These are phyloP conservation scores for Russula olivacea DNA, from an alignment of 768 basidiomycete genomes.

Conservation along the genomic window DNA sequence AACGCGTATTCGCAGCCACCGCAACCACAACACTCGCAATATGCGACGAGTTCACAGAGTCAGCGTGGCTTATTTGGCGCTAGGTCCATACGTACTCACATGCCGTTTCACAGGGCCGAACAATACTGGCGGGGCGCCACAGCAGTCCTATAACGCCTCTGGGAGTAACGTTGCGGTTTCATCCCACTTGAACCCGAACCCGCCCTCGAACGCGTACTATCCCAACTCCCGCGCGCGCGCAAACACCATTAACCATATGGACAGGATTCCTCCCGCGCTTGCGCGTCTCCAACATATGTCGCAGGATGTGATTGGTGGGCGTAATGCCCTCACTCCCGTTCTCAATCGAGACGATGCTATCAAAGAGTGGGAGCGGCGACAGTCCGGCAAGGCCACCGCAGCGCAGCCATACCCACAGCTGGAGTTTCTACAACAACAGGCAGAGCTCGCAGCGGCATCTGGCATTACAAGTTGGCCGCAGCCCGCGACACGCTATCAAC, in stretches of 20 bases:
- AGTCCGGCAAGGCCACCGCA: slow-evolving; percentile 64
- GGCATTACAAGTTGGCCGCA: slow-evolving; percentile 54
- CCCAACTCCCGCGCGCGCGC: slow-evolving; percentile 68
- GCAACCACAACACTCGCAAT: slow-evolving; percentile 27
- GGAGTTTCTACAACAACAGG: slow-evolving; percentile 90
- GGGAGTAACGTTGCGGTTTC: slow-evolving; percentile 20
- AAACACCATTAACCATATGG: slow-evolving; percentile 90
- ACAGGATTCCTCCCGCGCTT: slow-evolving; percentile 89
- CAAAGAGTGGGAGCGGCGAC: slow-evolving; percentile 92
- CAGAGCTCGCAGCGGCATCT: slow-evolving; percentile 65
- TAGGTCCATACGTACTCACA: slow-evolving; percentile 48
- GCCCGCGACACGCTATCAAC: slow-evolving; percentile 40
- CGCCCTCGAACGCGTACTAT: slow-evolving; percentile 64
- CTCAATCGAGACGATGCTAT: slow-evolving; percentile 92
- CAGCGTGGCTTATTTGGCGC: slow-evolving; percentile 35
- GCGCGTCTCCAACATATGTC: slow-evolving; percentile 87
- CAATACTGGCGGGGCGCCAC: slow-evolving; percentile 27
- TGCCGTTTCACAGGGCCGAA: slow-evolving; percentile 36
- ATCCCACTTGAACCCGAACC: slow-evolving; percentile 40
- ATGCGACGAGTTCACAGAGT: slow-evolving; percentile 25
- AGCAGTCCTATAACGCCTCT: slow-evolving; percentile 17
- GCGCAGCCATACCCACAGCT: slow-evolving; percentile 83
- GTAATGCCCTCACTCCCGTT: slow-evolving; percentile 88
- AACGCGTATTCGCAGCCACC: slow-evolving; percentile 19
- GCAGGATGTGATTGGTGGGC: slow-evolving; percentile 66